Conservation (phyloP, 2,329 filamentous ascomycete species). For the Penicillium capsulatum region DNA sequence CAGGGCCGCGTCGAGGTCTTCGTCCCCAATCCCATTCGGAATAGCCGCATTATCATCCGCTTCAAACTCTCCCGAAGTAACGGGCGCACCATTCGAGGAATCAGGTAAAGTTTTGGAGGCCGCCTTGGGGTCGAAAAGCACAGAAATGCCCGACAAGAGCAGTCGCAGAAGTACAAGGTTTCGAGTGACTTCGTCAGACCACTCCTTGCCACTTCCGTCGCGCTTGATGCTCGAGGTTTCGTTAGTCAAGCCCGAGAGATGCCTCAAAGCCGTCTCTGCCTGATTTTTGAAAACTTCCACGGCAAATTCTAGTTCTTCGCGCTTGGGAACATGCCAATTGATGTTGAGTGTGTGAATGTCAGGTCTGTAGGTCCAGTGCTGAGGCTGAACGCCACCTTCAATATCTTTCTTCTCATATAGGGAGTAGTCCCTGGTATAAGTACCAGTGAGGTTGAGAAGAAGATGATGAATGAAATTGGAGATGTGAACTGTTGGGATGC, state of each 20-base stretch:
- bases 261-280: slow-evolving; percentile 68
- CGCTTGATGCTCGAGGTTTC: slow-evolving; percentile 77
- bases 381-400: slow-evolving; percentile 65
- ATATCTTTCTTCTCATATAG: slow-evolving; percentile 78
- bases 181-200: slow-evolving; percentile 93
- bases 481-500: slow-evolving; percentile 89
- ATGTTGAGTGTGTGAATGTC: slow-evolving; percentile 73
- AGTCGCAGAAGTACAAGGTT: slow-evolving; percentile 83
- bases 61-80: slow-evolving; percentile 39
- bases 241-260: slow-evolving; percentile 74
- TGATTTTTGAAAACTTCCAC: slow-evolving; percentile 85
- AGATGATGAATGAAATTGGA: slow-evolving; percentile 98
- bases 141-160: slow-evolving; percentile 84
- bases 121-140: slow-evolving; percentile 77
- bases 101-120: slow-evolving; percentile 53
- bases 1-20: slow-evolving; percentile 50
- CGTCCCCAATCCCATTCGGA: slow-evolving; percentile 22
- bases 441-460: slow-evolving; percentile 87
- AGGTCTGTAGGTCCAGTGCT: slow-evolving; percentile 80
- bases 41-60: slow-evolving; percentile 44
- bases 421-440: slow-evolving; percentile 84
- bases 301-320: slow-evolving; percentile 80
- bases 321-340: slow-evolving; percentile 81
- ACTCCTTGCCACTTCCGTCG: slow-evolving; percentile 95
- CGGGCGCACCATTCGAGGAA: slow-evolving; percentile 38